phyloP scores from a whole-genome alignment of 805 yeast species.

The Barnettozyma populi region DNA sequence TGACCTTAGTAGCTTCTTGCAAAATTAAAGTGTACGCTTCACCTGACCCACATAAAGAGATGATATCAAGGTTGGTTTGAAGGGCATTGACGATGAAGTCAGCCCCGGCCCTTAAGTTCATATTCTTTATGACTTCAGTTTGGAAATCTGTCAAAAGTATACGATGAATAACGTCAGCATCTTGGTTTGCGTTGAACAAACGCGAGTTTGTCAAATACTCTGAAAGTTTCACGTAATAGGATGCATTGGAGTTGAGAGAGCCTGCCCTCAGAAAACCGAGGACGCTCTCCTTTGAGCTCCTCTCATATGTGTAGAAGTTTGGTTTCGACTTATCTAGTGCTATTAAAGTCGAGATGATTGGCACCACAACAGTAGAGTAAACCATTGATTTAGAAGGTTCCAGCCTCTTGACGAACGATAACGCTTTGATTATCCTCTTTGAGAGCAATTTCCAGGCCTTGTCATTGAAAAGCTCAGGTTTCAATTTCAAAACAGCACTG shows the following conservation, averaged over 20 bases:
- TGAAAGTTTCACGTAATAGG: conserved; percentile 36
- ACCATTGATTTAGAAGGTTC: conserved; percentile 33
- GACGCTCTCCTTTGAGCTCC: conserved; percentile 40
- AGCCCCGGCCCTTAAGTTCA: conserved; percentile 27
- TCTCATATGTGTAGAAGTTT: conserved; percentile 51
- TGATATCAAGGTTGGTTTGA: conserved; percentile 22
- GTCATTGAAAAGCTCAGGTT: conserved; percentile 18
- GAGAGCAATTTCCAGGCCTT: conserved; percentile 28
- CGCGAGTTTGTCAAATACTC: conserved; percentile 18
- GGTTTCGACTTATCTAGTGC: conserved; percentile 40
- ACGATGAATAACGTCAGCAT: conserved; percentile 24
- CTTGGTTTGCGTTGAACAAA: conserved; percentile 7
- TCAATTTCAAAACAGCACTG: conserved; percentile 25
- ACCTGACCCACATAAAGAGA: conserved; percentile 4
- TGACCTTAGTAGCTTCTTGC: conserved; percentile 16
- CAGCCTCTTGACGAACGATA: conserved; percentile 26
- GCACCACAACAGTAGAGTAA: conserved; percentile 41
- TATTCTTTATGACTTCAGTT: conserved; percentile 25
- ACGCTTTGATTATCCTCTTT: conserved; percentile 29
- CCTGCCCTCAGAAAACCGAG: conserved; percentile 46
- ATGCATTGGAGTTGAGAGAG: conserved; percentile 45
- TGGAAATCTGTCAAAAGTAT: conserved; percentile 27
- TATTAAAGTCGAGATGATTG: conserved; percentile 43
- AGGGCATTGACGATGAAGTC: conserved; percentile 29
- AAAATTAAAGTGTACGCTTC: conserved; percentile 7